A percentile compares a stretch with the other conserved stretches of the same genome.
These are phyloP conservation scores for Penicillium angulare DNA, from an alignment of 495 filamentous ascomycete species.

Conservation along the genomic window DNA sequence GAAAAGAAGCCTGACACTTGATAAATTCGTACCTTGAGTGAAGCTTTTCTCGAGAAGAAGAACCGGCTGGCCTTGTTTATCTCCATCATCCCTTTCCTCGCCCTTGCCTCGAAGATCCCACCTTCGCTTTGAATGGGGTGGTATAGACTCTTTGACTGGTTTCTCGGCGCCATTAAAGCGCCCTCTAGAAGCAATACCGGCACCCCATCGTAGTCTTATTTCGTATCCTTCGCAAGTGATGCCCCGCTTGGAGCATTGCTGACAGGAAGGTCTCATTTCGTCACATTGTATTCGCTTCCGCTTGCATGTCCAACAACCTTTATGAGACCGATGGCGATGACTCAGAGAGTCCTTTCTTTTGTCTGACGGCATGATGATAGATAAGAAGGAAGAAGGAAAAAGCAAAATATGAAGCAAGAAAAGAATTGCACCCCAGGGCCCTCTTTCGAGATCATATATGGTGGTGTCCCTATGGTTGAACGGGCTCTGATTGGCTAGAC, in stretches of 20 bases:
- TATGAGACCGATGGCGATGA: constrained; percentile 23
- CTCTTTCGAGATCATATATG: constrained; percentile 15
- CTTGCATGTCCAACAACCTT: constrained; percentile 34
- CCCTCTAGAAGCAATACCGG: constrained; percentile 29
- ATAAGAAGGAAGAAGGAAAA: not conserved
- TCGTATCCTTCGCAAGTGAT: constrained; percentile 29
- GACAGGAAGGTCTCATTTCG: constrained; percentile 21
- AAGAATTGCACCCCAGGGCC: not conserved
- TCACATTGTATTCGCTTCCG: constrained; percentile 28
- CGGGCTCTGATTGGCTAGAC: constrained; percentile 22
- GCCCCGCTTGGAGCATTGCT: constrained; percentile 19
- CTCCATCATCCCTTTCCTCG: constrained; percentile 1
- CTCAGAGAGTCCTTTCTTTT: constrained; percentile 13
- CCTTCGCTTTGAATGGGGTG: constrained; percentile 22
- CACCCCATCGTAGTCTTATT: constrained; percentile 29
- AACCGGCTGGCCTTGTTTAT: constrained; percentile 16
- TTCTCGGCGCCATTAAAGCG: constrained; percentile 28
- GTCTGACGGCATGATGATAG: constrained; percentile 9
- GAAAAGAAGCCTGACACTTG: not conserved
- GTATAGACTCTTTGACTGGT: constrained; percentile 25
- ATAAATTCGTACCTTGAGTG: constrained; percentile 9
- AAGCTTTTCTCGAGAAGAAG: constrained; percentile 7
- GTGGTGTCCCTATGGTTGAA: constrained; percentile 1
- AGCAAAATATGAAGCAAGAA: constrained; percentile 1
- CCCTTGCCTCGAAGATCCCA: constrained; percentile 24